Percentiles rank a stretch among this genome's conserved stretches.
These are phyloP conservation scores for Kluyveromyces marxianus DNA, from an alignment of 1,139 yeast species.

Conservation along the genomic window DNA sequence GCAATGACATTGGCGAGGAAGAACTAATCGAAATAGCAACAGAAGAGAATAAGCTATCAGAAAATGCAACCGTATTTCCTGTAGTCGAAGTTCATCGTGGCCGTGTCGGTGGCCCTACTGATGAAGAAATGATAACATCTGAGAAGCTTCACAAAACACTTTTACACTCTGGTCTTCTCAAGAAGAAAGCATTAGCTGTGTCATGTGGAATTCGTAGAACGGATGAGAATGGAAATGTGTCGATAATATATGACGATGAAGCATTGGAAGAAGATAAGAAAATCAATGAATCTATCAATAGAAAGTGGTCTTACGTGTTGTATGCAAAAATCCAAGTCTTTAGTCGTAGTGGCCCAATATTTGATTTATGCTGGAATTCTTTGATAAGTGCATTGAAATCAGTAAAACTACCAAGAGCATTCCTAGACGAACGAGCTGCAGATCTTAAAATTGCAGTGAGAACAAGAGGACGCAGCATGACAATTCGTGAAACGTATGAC, in stretches of 20 bases:
- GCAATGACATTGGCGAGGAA: slow-evolving; percentile 30
- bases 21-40: slow-evolving; percentile 33
- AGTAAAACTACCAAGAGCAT: slow-evolving; percentile 59
- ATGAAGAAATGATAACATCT: slow-evolving; percentile 79
- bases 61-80: slow-evolving; percentile 52
- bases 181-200: slow-evolving; percentile 40
- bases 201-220: slow-evolving; percentile 44
- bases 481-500: slow-evolving; percentile 38
- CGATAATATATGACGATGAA: slow-evolving; percentile 37
- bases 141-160: slow-evolving; percentile 59
- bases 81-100: slow-evolving; percentile 71
- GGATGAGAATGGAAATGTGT: slow-evolving; percentile 33
- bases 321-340: slow-evolving; percentile 72
- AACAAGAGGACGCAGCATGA: slow-evolving; percentile 44
- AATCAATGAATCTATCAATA: slow-evolving; percentile 28
- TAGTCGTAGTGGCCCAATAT: slow-evolving; percentile 74
- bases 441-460: slow-evolving; percentile 46
- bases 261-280: slow-evolving; percentile 23
- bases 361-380: slow-evolving; percentile 70
- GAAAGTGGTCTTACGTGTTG: slow-evolving; percentile 53
- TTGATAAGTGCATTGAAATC: slow-evolving; percentile 55
- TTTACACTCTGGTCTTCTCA: slow-evolving; percentile 47
- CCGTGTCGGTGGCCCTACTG: slow-evolving; percentile 73
- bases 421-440: slow-evolving; percentile 49
- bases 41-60: slow-evolving; percentile 16